Conservation (phyloP, 2,329 filamentous ascomycete genomes). For the Penicillium expansum region DNA sequence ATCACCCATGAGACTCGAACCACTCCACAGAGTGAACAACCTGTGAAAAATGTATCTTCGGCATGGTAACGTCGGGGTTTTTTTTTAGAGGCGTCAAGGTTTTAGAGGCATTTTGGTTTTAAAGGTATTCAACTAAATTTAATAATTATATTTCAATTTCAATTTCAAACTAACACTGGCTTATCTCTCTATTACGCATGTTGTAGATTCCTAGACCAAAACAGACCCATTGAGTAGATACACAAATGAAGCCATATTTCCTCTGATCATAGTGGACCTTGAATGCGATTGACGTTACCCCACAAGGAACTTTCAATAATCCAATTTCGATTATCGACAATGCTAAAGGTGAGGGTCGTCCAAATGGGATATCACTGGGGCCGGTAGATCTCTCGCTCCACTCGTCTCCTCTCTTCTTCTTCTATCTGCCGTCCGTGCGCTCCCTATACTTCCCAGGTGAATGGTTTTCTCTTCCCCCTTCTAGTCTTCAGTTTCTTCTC, state of each 20-base stretch:
- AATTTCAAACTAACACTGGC: no score
- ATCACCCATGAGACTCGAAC: conserved; percentile 27
- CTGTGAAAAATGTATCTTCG: background rate
- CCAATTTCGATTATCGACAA: no score
- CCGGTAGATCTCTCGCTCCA: background rate
- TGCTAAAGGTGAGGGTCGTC: background rate
- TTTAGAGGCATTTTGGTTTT: background rate
- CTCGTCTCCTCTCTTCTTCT: background rate
- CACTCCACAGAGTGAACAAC: background rate
- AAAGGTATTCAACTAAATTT: background rate
- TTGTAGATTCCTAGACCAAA: background rate
- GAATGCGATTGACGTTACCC: background rate
- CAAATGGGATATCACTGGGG: background rate
- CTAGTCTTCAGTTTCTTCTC: background rate
- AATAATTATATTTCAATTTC: no score
- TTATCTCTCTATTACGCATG: background rate
- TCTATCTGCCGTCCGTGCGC: background rate
- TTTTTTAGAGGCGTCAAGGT: background rate
- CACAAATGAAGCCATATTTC: background rate
- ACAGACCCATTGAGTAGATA: background rate
- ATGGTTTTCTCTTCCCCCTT: background rate
- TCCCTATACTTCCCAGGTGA: background rate
- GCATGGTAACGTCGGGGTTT: background rate
- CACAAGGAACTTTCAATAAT: no score
- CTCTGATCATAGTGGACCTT: background rate